Conservation (phyloP, 768 basidiomycete species). For the Galerina marginata region DNA sequence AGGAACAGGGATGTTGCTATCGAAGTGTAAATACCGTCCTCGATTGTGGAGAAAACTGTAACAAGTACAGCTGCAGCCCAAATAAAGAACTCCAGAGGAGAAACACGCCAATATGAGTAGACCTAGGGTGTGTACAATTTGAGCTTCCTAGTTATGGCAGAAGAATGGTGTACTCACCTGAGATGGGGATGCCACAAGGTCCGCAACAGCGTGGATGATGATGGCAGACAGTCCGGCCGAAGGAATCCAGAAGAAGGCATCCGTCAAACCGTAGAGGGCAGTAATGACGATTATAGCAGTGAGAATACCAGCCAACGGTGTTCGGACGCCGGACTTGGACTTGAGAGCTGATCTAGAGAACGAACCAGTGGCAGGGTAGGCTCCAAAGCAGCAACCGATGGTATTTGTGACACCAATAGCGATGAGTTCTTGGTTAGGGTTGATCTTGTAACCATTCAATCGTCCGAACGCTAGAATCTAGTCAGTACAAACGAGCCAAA, state of each 20-base stretch:
- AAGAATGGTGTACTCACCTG: constrained; percentile 38
- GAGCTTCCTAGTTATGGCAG: background rate
- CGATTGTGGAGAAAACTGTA: constrained; percentile 92
- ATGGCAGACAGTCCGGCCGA: constrained; percentile 85
- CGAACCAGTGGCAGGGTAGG: constrained; percentile 96
- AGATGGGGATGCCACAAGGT: constrained; percentile 84
- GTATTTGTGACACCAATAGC: constrained; percentile 98
- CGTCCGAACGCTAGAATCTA: constrained; percentile 82
- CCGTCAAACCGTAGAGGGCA: constrained; percentile 92
- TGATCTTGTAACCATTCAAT: constrained; percentile 92
- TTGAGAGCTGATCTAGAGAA: constrained; percentile 98
- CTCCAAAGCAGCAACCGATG: constrained; percentile 85
- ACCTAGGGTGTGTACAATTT: constrained; percentile 43
- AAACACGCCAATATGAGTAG: constrained; percentile 92
- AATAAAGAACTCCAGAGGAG: constrained; percentile 91
- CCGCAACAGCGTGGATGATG: constrained; percentile 92
- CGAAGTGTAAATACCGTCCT: constrained; percentile 90
- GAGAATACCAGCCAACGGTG: constrained; percentile 86
- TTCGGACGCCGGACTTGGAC: constrained; percentile 96
- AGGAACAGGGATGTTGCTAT: constrained; percentile 80
- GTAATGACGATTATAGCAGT: constrained; percentile 90
- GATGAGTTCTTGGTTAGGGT: constrained; percentile 93
- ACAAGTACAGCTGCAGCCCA: constrained; percentile 87
- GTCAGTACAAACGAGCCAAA: background rate
- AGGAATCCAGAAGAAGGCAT: constrained; percentile 92